Conservation (phyloP, 306 rosid genomes). For the Castanospermum australe region DNA sequence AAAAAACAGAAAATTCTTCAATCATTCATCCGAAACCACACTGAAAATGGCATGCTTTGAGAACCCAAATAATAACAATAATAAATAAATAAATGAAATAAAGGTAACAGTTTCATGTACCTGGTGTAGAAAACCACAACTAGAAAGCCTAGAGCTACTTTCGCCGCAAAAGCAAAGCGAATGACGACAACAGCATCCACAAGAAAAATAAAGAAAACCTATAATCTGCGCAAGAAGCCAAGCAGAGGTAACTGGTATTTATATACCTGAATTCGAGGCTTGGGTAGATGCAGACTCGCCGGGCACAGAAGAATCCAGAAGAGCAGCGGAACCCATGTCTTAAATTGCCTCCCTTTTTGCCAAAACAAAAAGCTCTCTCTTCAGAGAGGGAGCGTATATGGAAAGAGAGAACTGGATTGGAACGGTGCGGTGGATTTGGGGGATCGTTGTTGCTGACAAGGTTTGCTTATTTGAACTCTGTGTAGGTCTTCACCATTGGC, state of each 20-base stretch:
- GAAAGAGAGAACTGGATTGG: neutral
- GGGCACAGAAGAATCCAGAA: constrained; percentile 19
- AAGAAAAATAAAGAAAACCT: neutral
- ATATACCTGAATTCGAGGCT: constrained; percentile 26
- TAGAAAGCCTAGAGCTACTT: neutral
- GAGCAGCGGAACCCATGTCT: constrained; percentile 39
- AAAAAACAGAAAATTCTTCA: neutral
- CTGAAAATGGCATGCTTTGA: neutral
- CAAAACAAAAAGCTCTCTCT: no score
- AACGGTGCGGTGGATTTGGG: neutral
- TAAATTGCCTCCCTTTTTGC: neutral
- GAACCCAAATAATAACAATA: neutral
- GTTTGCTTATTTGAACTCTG: no score
- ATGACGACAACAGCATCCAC: neutral
- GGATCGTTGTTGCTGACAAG: neutral
- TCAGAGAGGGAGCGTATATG: no score
- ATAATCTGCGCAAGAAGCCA: neutral
- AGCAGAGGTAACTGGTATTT: neutral
- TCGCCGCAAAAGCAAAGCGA: neutral
- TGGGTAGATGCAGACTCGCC: neutral
- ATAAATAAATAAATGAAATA: neutral
- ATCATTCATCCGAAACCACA: neutral
- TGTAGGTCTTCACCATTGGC: neutral
- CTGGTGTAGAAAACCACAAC: neutral
- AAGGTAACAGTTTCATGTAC: neutral